Evolutionary conservation across 148 eudicot species (phyloP).

Genomic region (Pouteria glomerata): DNA sequence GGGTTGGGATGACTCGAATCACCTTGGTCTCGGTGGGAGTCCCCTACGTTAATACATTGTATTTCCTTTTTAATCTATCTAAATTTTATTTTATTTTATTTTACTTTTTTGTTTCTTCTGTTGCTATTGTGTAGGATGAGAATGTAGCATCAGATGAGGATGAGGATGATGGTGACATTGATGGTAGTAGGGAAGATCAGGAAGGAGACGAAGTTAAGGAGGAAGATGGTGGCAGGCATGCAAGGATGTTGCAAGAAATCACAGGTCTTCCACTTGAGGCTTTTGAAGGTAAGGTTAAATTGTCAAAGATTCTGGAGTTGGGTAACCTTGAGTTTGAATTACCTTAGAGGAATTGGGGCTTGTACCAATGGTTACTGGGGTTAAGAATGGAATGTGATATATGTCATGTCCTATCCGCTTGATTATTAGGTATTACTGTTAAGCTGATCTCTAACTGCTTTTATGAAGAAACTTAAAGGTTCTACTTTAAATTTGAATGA

Average conservation of each 20-base stretch:
- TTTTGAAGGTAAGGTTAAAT: constrained; percentile 57
- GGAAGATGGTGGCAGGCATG: constrained; percentile 62
- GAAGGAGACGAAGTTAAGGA: constrained; percentile 21
- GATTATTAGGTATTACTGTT: not conserved
- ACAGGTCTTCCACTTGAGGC: constrained; percentile 80
- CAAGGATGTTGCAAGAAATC: constrained; percentile 64
- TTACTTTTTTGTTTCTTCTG: not conserved
- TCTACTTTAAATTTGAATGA: not conserved
- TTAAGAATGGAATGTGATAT: not conserved
- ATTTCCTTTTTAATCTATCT: not conserved
- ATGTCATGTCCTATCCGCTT: too few species aligned
- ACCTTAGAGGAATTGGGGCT: not conserved
- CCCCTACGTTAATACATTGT: not conserved
- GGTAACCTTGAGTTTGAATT: not conserved
- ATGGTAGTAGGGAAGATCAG: constrained; percentile 12
- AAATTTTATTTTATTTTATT: not conserved
- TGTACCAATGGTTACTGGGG: not conserved
- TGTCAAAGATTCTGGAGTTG: not conserved
- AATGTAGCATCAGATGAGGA: constrained; percentile 72
- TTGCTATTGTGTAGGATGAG: constrained; percentile 80
- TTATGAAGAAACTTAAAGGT: not conserved
- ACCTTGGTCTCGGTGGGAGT: too few species aligned
- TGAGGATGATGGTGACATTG: constrained; percentile 26
- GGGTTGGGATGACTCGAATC: too few species aligned
- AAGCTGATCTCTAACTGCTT: not conserved